Evolutionary conservation across 2,329 filamentous ascomycete species (phyloP).

Genomic region (Sclerotinia subarctica): DNA sequence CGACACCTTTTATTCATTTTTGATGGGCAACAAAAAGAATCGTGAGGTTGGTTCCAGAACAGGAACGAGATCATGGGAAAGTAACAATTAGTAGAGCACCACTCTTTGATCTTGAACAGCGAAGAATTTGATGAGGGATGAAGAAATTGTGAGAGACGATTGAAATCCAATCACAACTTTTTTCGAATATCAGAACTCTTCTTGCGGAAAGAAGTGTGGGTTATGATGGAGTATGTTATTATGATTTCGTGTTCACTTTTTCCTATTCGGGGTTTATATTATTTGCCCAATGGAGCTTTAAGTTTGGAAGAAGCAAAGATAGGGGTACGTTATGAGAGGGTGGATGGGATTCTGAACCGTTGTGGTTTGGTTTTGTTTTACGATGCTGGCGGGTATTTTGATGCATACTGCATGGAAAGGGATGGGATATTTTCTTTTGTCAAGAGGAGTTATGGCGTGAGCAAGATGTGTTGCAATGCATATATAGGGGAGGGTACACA

Average conservation of each 20-base stretch:
- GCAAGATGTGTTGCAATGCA: not conserved
- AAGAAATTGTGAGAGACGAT: not conserved
- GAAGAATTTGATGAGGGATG: not conserved
- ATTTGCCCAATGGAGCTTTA: not conserved
- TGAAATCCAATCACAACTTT: not conserved
- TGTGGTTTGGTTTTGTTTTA: not conserved
- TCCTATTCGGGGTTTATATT: not conserved
- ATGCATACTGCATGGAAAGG: not conserved
- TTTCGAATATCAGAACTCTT: not conserved
- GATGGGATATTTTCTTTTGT: not conserved
- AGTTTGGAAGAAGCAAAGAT: not conserved
- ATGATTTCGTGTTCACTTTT: constrained; percentile 13
- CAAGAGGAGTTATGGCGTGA: not conserved
- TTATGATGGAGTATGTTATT: constrained; percentile 7
- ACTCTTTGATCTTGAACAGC: not conserved
- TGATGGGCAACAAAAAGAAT: not conserved
- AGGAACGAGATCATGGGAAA: not conserved
- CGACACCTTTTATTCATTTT: not conserved
- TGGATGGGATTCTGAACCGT: not conserved
- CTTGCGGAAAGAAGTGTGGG: not conserved
- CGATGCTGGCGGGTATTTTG: constrained; percentile 9
- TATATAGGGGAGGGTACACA: not conserved
- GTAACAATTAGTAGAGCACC: not conserved
- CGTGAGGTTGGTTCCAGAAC: not conserved
- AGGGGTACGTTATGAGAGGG: not conserved